A percentile compares a stretch with the other conserved stretches of the same genome.
Evolutionary conservation across 2,329 filamentous ascomycete species (phyloP).

Genomic region (Davidsoniella virescens): DNA sequence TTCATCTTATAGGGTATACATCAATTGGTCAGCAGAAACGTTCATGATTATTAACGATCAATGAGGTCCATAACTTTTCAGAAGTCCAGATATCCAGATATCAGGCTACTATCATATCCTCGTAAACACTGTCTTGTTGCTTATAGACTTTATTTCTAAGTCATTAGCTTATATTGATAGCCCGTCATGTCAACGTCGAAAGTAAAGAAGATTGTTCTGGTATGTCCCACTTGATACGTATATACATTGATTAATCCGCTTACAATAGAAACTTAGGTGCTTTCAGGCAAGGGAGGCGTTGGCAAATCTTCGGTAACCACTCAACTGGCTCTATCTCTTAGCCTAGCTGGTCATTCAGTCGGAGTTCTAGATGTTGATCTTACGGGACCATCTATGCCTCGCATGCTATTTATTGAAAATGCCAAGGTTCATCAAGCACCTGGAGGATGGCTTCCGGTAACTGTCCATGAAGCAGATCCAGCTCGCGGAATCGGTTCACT

Average conservation of each 20-base stretch:
- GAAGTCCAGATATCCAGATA: too few species aligned
- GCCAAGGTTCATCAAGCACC: constrained; percentile 83
- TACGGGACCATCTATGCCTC: constrained; percentile 89
- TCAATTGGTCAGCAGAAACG: constrained; percentile 7
- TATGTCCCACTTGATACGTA: constrained; percentile 23
- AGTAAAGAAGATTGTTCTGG: constrained; percentile 63
- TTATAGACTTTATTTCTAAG: neutral
- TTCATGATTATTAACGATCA: too few species aligned
- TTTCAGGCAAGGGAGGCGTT: constrained; percentile 95
- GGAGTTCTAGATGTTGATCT: constrained; percentile 93
- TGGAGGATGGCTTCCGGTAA: constrained; percentile 80
- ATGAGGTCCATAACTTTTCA: too few species aligned
- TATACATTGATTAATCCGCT: neutral
- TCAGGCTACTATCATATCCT: too few species aligned
- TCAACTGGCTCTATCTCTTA: constrained; percentile 79
- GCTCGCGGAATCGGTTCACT: constrained; percentile 42
- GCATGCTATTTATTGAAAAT: constrained; percentile 78
- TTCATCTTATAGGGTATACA: neutral
- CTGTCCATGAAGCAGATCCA: constrained; percentile 51
- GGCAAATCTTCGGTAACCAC: constrained; percentile 97
- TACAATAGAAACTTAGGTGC: constrained; percentile 32
- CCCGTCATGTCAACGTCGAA: constrained; percentile 22
- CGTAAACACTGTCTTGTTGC: too few species aligned
- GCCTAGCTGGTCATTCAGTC: constrained; percentile 71
- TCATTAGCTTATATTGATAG: neutral